Percentiles rank a stretch among this genome's conserved stretches.
phyloP scores from a whole-genome alignment of 2,329 filamentous ascomycete genomes.

The Magnaporthiopsis incrustans region DNA sequence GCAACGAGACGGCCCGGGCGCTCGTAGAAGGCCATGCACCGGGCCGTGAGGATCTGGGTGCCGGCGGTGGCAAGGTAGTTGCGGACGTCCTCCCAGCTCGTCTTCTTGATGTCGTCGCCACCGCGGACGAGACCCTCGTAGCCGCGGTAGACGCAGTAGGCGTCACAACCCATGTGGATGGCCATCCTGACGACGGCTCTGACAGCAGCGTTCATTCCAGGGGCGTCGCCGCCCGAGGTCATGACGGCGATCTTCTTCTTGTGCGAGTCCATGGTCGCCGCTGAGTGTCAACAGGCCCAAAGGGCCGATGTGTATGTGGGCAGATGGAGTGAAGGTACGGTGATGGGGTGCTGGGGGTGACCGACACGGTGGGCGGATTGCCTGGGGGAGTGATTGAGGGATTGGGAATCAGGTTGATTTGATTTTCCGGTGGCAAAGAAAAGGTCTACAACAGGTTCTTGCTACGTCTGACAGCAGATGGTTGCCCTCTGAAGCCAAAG shows the following conservation, averaged over 20 bases:
- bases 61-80: slow-evolving; percentile 92
- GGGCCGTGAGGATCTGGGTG: slow-evolving; percentile 89
- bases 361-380: no score
- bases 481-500: no score
- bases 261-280: slow-evolving; percentile 21
- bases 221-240: slow-evolving; percentile 90
- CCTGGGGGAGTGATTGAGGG: no score
- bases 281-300: no score
- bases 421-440: no score
- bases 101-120: slow-evolving; percentile 77
- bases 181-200: slow-evolving; percentile 87
- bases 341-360: no score
- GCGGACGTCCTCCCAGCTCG: slow-evolving; percentile 89
- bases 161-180: slow-evolving; percentile 73
- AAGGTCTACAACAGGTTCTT: no score
- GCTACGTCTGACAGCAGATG: no score
- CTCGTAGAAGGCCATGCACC: slow-evolving; percentile 88
- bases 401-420: no score
- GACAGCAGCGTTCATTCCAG: slow-evolving; percentile 89
- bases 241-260: slow-evolving; percentile 77
- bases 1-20: slow-evolving; percentile 74
- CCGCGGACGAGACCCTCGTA: slow-evolving; percentile 93
- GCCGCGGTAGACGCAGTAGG: slow-evolving; percentile 81
- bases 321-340: no score
- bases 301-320: no score